Evolutionary conservation across 352 stramenopile species (phyloP).

Genomic region (Phytophthora pistaciae): DNA sequence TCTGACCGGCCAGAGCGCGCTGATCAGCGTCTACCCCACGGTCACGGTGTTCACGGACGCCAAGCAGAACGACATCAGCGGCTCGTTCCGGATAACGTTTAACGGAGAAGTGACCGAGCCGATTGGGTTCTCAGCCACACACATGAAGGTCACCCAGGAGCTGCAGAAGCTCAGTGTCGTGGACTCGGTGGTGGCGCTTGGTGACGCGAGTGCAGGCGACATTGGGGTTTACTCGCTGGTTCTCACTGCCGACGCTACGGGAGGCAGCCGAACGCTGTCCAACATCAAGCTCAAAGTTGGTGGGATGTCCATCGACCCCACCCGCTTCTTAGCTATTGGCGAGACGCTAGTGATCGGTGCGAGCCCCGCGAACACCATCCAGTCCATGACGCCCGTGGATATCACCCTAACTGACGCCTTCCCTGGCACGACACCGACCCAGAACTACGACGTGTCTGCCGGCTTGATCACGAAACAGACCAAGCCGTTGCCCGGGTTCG

Average conservation of each 20-base stretch:
- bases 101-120: slow-evolving; percentile 57
- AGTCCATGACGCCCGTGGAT: slow-evolving; percentile 48
- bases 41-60: slow-evolving; percentile 73
- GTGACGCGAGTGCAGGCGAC: slow-evolving; percentile 47
- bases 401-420: slow-evolving; percentile 48
- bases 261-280: slow-evolving; percentile 43
- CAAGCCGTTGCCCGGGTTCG: slow-evolving; percentile 53
- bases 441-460: slow-evolving; percentile 38
- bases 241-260: slow-evolving; percentile 52
- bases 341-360: slow-evolving; percentile 57
- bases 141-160: slow-evolving; percentile 77
- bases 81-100: slow-evolving; percentile 69
- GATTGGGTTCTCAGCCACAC: slow-evolving; percentile 69
- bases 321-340: slow-evolving; percentile 64
- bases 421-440: slow-evolving; percentile 20
- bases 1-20: slow-evolving; percentile 75
- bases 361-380: slow-evolving; percentile 42
- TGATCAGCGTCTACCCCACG: slow-evolving; percentile 75
- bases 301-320: slow-evolving; percentile 60
- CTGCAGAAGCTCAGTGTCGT: slow-evolving; percentile 70
- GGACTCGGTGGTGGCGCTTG: slow-evolving; percentile 71
- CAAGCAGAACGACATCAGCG: slow-evolving; percentile 62
- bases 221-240: slow-evolving; percentile 67
- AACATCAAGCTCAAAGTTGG: slow-evolving; percentile 48
- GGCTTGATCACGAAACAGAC: slow-evolving; percentile 66